Conservation (phyloP, 495 filamentous ascomycete genomes). For the Podospora pseudocomata region DNA sequence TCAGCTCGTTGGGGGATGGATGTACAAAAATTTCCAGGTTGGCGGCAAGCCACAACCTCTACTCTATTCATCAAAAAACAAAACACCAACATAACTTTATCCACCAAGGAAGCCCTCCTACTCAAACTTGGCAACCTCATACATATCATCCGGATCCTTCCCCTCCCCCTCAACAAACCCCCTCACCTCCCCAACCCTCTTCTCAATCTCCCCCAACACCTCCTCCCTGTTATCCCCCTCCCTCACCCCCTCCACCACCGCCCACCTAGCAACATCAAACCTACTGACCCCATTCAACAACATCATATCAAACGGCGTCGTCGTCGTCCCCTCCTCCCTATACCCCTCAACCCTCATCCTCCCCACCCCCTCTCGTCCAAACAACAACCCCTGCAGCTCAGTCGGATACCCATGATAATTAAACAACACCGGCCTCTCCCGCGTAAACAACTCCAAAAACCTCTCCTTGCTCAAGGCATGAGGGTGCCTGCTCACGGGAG, state of each 20-base stretch:
- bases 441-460: constrained; percentile 61
- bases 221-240: constrained; percentile 42
- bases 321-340: constrained; percentile 67
- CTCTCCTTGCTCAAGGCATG: constrained; percentile 54
- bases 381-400: constrained; percentile 62
- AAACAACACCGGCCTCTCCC: constrained; percentile 57
- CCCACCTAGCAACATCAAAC: constrained; percentile 59
- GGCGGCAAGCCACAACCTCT: no score
- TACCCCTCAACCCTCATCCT: constrained; percentile 61
- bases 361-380: constrained; percentile 51
- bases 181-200: constrained; percentile 49
- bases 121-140: constrained; percentile 25
- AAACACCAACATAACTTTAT: no score
- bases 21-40: no score
- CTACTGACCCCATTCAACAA: constrained; percentile 59
- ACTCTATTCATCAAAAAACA: no score
- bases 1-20: no score
- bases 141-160: constrained; percentile 39
- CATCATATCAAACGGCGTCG: constrained; percentile 76
- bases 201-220: constrained; percentile 46
- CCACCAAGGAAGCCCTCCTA: neutral
- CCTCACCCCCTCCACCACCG: constrained; percentile 34
- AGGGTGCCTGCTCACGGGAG: constrained; percentile 57
- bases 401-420: constrained; percentile 70
- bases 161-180: constrained; percentile 55